These are phyloP conservation scores for Pulveroboletus sp. DNA, from an alignment of 768 basidiomycete species.

Conservation along the genomic window DNA sequence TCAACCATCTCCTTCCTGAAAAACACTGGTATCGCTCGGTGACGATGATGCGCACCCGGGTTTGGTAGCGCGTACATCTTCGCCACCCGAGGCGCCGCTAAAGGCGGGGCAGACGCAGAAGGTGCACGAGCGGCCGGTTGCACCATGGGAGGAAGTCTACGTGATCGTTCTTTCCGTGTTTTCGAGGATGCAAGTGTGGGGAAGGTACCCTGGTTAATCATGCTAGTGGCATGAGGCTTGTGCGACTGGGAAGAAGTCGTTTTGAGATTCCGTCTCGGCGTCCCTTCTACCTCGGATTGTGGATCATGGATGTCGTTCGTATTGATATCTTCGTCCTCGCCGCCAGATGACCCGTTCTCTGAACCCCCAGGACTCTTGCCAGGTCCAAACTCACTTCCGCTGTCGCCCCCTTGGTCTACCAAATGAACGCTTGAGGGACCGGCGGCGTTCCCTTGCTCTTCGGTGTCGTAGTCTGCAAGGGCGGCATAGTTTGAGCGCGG, in stretches of 20 bases:
- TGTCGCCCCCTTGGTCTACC: slow-evolving; percentile 28
- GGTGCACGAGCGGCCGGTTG: slow-evolving; percentile 4
- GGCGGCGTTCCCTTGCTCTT: slow-evolving; percentile 32
- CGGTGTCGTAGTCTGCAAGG: slow-evolving; percentile 31
- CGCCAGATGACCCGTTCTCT: slow-evolving; percentile 30
- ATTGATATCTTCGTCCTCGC: slow-evolving; percentile 29
- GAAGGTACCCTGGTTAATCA: not conserved
- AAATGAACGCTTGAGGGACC: slow-evolving; percentile 36
- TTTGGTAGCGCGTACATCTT: slow-evolving; percentile 57
- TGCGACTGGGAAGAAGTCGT: slow-evolving; percentile 1
- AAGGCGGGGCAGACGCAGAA: slow-evolving; percentile 4
- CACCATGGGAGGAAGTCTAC: slow-evolving; percentile 18
- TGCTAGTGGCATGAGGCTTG: not conserved
- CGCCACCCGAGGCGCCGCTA: slow-evolving; percentile 11
- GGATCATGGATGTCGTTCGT: slow-evolving; percentile 15
- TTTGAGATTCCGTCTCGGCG: slow-evolving; percentile 10
- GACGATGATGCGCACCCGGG: slow-evolving; percentile 68
- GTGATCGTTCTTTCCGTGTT: slow-evolving; percentile 11
- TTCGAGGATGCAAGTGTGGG: slow-evolving; percentile 4
- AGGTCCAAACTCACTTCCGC: slow-evolving; percentile 55
- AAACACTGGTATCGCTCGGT: slow-evolving; percentile 61
- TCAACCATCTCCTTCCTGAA: slow-evolving; percentile 49
- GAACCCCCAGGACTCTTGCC: slow-evolving; percentile 31
- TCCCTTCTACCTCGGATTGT: slow-evolving; percentile 14
- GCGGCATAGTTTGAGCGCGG: slow-evolving; percentile 46